Percentiles rank a stretch among this genome's conserved stretches.
These are phyloP conservation scores for Tylopilus intermedius DNA, from an alignment of 768 basidiomycete species.

Conservation along the genomic window DNA sequence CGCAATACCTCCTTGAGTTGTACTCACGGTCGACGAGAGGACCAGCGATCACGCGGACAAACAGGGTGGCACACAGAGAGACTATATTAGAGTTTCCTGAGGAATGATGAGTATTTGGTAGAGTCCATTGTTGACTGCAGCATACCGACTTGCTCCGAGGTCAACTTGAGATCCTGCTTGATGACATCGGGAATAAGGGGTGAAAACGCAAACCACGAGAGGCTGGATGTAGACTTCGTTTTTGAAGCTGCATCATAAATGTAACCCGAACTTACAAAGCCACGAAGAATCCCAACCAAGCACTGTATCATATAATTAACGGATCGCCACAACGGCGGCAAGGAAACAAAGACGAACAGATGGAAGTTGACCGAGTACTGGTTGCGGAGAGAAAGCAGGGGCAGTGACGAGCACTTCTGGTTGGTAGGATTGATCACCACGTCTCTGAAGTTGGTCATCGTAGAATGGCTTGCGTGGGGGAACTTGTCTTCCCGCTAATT, in stretches of 20 bases:
- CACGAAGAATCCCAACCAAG: conserved; percentile 5
- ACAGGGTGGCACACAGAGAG: conserved; percentile 44
- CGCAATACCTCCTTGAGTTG: too few relatives aligned
- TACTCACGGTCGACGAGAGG: conserved; percentile 44
- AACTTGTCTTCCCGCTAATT: neutral
- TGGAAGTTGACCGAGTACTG: conserved; percentile 8
- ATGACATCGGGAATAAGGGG: conserved; percentile 56
- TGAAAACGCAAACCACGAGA: conserved; percentile 58
- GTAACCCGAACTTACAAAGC: conserved; percentile 1
- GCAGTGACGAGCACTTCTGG: conserved; percentile 4
- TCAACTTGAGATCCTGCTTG: conserved; percentile 47
- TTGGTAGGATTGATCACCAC: conserved; percentile 5
- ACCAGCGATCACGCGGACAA: conserved; percentile 45
- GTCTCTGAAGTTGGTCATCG: conserved; percentile 13
- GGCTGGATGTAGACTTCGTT: conserved; percentile 11
- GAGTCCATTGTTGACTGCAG: neutral
- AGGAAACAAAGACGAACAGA: conserved; percentile 1
- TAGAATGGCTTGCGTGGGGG: neutral
- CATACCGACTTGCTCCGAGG: conserved; percentile 40
- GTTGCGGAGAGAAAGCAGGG: conserved; percentile 3
- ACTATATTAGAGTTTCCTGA: conserved; percentile 46
- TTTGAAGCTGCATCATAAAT: neutral
- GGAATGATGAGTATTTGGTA: neutral
- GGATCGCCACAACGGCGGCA: neutral
- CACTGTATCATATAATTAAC: neutral